Base-by-base conservation (phyloP, 805 yeast species). In the Candida berthetii region DNA sequence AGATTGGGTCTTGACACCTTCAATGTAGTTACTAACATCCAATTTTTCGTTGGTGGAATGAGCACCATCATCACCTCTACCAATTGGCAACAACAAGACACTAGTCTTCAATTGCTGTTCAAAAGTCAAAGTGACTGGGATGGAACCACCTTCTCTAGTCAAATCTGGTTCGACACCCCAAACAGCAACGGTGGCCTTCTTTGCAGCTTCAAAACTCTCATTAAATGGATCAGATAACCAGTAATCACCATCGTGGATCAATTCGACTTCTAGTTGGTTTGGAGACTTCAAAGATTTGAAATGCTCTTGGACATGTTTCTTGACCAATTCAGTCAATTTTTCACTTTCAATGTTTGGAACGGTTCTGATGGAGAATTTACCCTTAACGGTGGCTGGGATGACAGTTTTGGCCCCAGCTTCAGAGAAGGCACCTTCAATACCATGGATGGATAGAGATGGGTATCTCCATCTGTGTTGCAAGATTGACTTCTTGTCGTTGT, bases 51-150 rank as follows among this genome's bases (percentile, higher is more conserved):
- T 93, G 57, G 93, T 89, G 18, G 96, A 88, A 65, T 93, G 99
- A 37, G 99, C 99, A 55, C 99, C 99, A 60, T 93, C 99, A 62
- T 93, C 97, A 52, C 99, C 99, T 68, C 95, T 84, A 50, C 99
- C 99, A 85, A 93, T 85, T 48, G 99, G 99, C 54, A 93, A 77
- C 57, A 93, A 72, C 48, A 93, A 72, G 28, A 90, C 98, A 48
- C 82, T 82, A 19, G 95, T 85, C 54, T 85, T 81, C 57, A 93
- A 75, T 60, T 80, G 81, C 56, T 89, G 74, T 71, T 93, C 96
- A 67, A 93, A 93, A 29, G 96, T 84, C 52, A 93, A 67, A 18
- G 99, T 91, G 62, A 93, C 90, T 49, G 99, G 99, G 59, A 93
- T 93, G 4, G 97, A 90, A 31, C 99, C 99, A 57, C 99, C 99